Evolutionary conservation across 2,329 filamentous ascomycete species (phyloP), one percentile per base, ranked within the genome.

Genomic region (Venturiaceae sp.): DNA sequence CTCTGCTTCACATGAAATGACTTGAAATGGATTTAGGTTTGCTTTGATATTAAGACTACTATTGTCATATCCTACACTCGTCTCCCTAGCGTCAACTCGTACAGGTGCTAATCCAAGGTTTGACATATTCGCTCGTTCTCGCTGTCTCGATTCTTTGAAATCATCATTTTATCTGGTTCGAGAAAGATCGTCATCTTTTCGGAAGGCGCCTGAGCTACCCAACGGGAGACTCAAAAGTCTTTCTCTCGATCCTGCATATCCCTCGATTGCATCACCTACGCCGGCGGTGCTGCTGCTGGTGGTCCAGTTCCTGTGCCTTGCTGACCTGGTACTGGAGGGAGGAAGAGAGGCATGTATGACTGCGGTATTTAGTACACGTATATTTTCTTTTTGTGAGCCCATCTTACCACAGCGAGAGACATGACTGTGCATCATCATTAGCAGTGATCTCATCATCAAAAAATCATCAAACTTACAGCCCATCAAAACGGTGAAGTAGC

Each of bases 401-500:
- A 8, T 72, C 74, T 66, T 68, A 77, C 75, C 53, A 78, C 75
- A 33, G 70, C 66, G 37, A 78, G 66, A 30, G 75, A 75, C 71
- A 79, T 72, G 60, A 74, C 69, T 69, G 57, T 60, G 69, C 21
- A 13, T 28, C 2, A 50, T 16, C 21, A n/a, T 61, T 54, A 57
- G 19, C 47, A 61, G 23, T 39, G 9, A 52, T 34, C 9, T 3
- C 44, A 30, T 33, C 58, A 36, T 32, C 13, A 53, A 19, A 41
- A 37, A 47, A 37, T 3, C 28, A 23, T 28, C 19, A 14, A 54
- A 81, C 85, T 66, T 78, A 90, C 87, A 67, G 21, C 88, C 84
- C 88, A 95, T 94, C 72, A 85, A 81, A 58, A 94, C 84, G 58
- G 84, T 85, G 73, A 94, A 86, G 69, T 83, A 84, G 56, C 78